Base-by-base conservation (phyloP, 179 eudicot species). In the Spergularia azorica region DNA sequence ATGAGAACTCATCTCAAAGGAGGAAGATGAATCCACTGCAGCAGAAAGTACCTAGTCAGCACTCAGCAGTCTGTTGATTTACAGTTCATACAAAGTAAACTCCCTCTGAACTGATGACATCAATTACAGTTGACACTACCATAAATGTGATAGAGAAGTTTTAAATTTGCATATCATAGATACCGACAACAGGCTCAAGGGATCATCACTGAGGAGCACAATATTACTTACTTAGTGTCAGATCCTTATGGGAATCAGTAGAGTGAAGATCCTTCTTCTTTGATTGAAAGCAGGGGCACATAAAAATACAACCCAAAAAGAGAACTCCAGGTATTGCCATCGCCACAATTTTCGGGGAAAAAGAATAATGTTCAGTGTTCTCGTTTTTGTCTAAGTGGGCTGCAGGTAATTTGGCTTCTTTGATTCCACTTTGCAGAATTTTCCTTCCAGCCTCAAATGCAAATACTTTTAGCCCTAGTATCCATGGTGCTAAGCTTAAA, bases 11-110 rank as follows among this genome's bases (percentile, higher is more conserved):
- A 73, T 82, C 80, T 92, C 96, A 79, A 89, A 75, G 70, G 98
- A 88, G 20, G 94, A 89, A 80, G 87, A 80, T 52, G 98, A 87
- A 84, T 89, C 93, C 79, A 84, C 99, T 94, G 96, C 84, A 88
- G 36, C 71, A 77, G 39, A 73, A 73, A 60, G 11, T 46, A 32
- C 16, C 2, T 43, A n/a, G 41, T 74, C 61, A 79, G 55, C 46
- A 18, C 21, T 21, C 21, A 21, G 32, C 32, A 26, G 65, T 57
- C 39, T 36, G 41, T 46, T 3, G 56, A 10, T 10, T 54, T 54
- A 43, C 41, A 69, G 58, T 6, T 51, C 43, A 67, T n/a, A 67
- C 9, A 63, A 13, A 10, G 55, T 46, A 15, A 67, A 67, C 56
- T 17, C 8, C 8, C 16, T 56, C 17, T 43, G 18, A 18, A 67